phyloP scores from a whole-genome alignment of 2,329 filamentous ascomycete genomes.

The Monosporascus sp. region DNA sequence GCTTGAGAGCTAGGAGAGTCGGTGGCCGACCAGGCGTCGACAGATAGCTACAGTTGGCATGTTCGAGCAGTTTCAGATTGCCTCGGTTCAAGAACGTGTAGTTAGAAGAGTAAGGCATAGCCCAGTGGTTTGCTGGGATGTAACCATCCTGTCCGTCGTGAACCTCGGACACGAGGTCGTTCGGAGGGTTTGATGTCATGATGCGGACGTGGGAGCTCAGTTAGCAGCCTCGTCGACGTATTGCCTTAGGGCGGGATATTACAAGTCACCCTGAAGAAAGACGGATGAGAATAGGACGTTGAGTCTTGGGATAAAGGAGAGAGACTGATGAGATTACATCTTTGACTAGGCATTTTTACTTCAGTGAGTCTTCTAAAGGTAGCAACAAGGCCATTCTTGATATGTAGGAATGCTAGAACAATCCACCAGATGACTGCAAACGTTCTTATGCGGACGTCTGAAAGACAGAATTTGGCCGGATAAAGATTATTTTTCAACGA shows the following conservation, averaged over 20 bases:
- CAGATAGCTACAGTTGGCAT: conserved; percentile 54
- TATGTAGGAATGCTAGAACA: background rate
- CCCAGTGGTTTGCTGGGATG: conserved; percentile 34
- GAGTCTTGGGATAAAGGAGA: background rate
- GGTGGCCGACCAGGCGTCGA: conserved; percentile 47
- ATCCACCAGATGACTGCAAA: background rate
- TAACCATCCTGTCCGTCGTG: conserved; percentile 29
- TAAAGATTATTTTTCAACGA: background rate
- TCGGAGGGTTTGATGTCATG: conserved; percentile 6
- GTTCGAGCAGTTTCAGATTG: conserved; percentile 30
- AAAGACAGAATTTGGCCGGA: background rate
- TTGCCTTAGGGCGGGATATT: background rate
- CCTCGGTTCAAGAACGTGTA: conserved; percentile 30
- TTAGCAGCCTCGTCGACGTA: background rate
- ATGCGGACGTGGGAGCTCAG: conserved; percentile 1
- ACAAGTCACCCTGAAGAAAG: background rate
- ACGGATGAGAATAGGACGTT: background rate
- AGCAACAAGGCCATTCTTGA: background rate
- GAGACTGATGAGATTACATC: background rate
- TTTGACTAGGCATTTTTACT: too few species aligned
- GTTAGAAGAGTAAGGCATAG: conserved; percentile 35
- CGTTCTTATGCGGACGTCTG: background rate
- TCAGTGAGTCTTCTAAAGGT: background rate
- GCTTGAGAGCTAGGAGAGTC: conserved; percentile 53
- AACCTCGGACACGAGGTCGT: conserved; percentile 12